Base-by-base conservation (phyloP, 805 yeast genomes). In the Huiozyma naganishii region DNA sequence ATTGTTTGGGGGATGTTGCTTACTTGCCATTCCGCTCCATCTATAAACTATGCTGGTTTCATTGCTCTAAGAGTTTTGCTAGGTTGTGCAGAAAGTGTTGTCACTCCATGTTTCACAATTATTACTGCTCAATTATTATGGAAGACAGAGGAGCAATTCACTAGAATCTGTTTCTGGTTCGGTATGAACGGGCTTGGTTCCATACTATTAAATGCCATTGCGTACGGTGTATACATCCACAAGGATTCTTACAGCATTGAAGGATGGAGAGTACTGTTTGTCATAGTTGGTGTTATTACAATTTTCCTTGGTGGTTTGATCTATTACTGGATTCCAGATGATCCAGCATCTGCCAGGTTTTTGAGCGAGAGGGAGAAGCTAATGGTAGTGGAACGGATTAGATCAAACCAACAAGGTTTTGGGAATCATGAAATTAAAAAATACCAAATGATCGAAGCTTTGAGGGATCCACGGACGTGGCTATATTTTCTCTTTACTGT, bases 1-100 rank as follows among this genome's bases (percentile, higher is more conserved):
- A 53, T 77, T n/a, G 37, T 74, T 0, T 82, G 89, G 88, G 87
- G 87, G 23, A 52, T 57, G 29, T 57, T 77, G n/a, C 59, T 78
- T 32, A 66, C 74, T 33, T 62, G 76, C n/a, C 76, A 73, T 48
- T 70, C 82, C 1, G 45, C 41, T n/a, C 71, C 79, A 2, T 55
- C 67, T 35, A 48, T 57, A n/a, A 61, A 55, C 30, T 74, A 67
- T 48, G 63, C 72, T 7, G 72, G 77, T 0, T 67, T 75, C 41
- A 50, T 74, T 28, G 66, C 70, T 7, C 57, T 71, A n/a, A 65
- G 83, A 53, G 68, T 69, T 5, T 50, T 75, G 35, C 55, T 76
- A 28, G 83, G 83, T 10, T 57, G 68, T 46, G 59, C 75, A 2
- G 83, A 77, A 54, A 65, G 75, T 45, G 65, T 70, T 23, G 70